Evolutionary conservation across 2,329 filamentous ascomycete genomes (phyloP), one percentile per base, ranked within the genome.

Genomic region (Aspergillus ruber): DNA sequence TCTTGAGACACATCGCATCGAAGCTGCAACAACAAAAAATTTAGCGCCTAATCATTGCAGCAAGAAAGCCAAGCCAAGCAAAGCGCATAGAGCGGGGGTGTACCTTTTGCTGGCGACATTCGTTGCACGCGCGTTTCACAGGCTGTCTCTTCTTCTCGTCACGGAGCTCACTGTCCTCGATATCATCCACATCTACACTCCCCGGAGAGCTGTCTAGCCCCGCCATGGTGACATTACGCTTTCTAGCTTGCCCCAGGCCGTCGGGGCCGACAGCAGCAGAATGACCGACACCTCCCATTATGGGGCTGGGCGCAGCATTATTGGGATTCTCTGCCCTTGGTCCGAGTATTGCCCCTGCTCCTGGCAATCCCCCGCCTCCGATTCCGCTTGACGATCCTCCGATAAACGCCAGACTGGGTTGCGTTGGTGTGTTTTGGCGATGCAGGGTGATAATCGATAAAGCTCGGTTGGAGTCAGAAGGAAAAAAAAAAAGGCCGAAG

Each of bases 81-180:
- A n/a, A 17, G 33, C 33, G 25, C 25, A 27, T 27, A 27, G 25
- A 27, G 25, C 46, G 29, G 18, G 18, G 33, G 48, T 64, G 65
- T 54, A 85, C 82, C 74, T 85, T 85, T 60, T 86, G 82, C 65
- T 86, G 83, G 43, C 82, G 74, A 63, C 82, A 86, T 61, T 85
- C 81, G 63, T 85, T 85, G 64, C 82, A 85, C 17, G 82, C 82
- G 59, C 82, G 74, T 68, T 85, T 82, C 52, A 76, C 71, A 2
- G 74, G 74, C 48, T 69, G 68, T 49, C 70, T 64, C 50, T 64
- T 70, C 57, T 65, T 69, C 49, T 74, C 71, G 52, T 73, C 71
- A 39, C 67, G 64, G 42, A 53, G 56, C 27, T 72, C 70, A 40
- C 63, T 64, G 36, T 75, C 75, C 23, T 74, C 71, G 47, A 61